Base-by-base conservation (phyloP, 768 basidiomycete species). In the Agrocybe chaxingu region DNA sequence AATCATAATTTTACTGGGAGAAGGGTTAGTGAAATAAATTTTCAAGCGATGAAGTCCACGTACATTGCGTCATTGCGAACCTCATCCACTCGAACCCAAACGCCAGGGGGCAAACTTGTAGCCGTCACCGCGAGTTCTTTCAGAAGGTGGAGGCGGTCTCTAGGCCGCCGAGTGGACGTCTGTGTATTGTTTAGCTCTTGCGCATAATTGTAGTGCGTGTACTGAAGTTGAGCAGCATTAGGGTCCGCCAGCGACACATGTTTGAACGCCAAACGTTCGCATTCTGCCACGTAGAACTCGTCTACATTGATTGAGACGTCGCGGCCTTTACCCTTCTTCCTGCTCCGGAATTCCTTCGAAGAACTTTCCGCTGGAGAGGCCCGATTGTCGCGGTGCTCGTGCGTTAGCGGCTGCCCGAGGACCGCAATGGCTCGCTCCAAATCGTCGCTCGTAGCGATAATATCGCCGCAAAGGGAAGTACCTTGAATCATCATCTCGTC, bases 71-170 rank as follows among this genome's bases (percentile, higher is more conserved):
- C 80, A 60, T 80, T 78, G 42, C 81, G 70, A 30, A 77, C 72
- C 57, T 83, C 80, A 57, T 83, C 79, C 5, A 78, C 77, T 32
- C 79, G 69, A 29, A 81, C 75, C 76, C 77, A 81, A 4, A 81
- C 71, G 5, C 80, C 80, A 1, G 74, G 70, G 45, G 80, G 81
- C n/a, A 81, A 68, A 47, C 73, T 73, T 7, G 80, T 81, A 4
- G 78, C 74, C 65, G 75, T 79, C 18, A 75, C 73, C 12, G 78
- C 76, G n/a, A 81, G 68, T 62, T 82, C 81, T 62, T 78, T 77
- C 53, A 78, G 64, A n/a, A 81, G 69, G 57, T 78, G 78, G 34
- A 81, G 60, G 33, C 78, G 66, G 55, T 74, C 66, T 59, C 73
- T 75, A 16, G 76, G 75, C 45, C 67, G 66, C 39, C 79, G 68